phyloP scores from a whole-genome alignment of 2,329 filamentous ascomycete genomes.

The Decorospora gaudefroyi region DNA sequence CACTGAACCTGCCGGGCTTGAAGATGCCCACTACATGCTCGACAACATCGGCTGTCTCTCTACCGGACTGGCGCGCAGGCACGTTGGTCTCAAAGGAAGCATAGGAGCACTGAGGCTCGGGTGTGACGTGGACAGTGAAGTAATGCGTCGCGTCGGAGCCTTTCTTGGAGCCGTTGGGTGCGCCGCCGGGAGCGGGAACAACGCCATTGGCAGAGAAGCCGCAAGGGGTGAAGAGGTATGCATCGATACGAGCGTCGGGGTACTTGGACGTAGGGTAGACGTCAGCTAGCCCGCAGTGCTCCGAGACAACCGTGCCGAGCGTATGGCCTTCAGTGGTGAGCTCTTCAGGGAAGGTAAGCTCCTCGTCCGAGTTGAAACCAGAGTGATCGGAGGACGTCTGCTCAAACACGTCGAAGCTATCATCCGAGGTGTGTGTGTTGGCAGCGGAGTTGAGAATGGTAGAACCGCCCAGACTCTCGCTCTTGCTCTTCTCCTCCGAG shows the following conservation, averaged over 20 bases:
- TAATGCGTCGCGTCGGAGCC: conserved; percentile 66
- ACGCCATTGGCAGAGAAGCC: conserved; percentile 98
- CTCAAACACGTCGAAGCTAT: conserved; percentile 78
- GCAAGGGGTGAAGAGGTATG: conserved; percentile 94
- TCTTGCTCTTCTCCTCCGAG: conserved; percentile 54
- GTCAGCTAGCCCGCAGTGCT: conserved; percentile 83
- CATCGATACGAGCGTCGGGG: conserved; percentile 90
- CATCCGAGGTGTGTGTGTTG: conserved; percentile 54
- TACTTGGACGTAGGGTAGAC: conserved; percentile 87
- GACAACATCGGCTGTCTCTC: conserved; percentile 86
- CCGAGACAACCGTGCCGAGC: conserved; percentile 88
- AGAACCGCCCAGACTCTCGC: conserved; percentile 44
- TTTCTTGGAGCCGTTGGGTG: conserved; percentile 53
- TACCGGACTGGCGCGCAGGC: conserved; percentile 82
- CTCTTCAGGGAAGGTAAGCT: conserved; percentile 67
- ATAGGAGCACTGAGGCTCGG: conserved; percentile 95
- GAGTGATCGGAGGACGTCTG: conserved; percentile 68
- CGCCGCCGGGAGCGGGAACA: conserved; percentile 70
- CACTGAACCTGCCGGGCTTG: conserved; percentile 95
- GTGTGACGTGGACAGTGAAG: conserved; percentile 97
- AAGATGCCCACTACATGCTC: conserved; percentile 95
- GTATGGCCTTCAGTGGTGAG: conserved; percentile 92
- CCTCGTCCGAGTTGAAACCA: conserved; percentile 62
- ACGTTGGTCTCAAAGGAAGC: conserved; percentile 99
- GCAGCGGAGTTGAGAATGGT: conserved; percentile 49